Base-by-base conservation (phyloP, 1,139 yeast species). In the Pichia cactophila region DNA sequence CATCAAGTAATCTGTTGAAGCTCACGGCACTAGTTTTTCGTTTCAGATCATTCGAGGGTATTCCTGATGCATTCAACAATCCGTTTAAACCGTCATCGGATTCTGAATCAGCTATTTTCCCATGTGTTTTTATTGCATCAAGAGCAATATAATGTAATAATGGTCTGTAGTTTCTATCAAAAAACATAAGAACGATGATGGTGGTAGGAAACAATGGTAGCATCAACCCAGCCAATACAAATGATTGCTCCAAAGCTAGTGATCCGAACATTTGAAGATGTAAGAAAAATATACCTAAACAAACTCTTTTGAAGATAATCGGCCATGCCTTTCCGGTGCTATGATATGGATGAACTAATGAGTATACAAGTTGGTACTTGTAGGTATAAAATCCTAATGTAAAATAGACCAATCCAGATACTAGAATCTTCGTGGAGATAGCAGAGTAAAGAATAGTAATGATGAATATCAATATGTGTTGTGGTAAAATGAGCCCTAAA, bases 301-400 rank as follows among this genome's bases (percentile, higher is more conserved):
- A 73, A 4, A 80, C 74, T 45, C 86, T 66, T 54, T 82, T 69
- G 54, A 81, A 79, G 3, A 81, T 75, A 62, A 81, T 72, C 1
- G 86, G 85, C 86, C 86, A 81, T 6, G 80, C 80, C 56, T 79
- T 80, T 1, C 86, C 87, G 0, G 86, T 81, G 8, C 85, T 80
- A 63, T 81, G 86, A 23, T 81, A 83, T 1, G 85, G 82, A 60
- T 81, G 87, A 10, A 80, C 83, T 71, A 82, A 78, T 2, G 83
- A 78, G 59, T 80, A 81, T 37, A 81, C 70, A 44, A 81, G 67
- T 61, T 81, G 86, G 61, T 81, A 81, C 61, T 81, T 81, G 64
- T 78, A 80, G 12, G 81, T 83, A 61, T 78, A 79, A 58, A 74
- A 80, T 0, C 87, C 87, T 49, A 81, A 62, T 9, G 78, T 62